Evolutionary conservation across 345 rosid genomes (phyloP).

Genomic region (Corchorus olitorius): DNA sequence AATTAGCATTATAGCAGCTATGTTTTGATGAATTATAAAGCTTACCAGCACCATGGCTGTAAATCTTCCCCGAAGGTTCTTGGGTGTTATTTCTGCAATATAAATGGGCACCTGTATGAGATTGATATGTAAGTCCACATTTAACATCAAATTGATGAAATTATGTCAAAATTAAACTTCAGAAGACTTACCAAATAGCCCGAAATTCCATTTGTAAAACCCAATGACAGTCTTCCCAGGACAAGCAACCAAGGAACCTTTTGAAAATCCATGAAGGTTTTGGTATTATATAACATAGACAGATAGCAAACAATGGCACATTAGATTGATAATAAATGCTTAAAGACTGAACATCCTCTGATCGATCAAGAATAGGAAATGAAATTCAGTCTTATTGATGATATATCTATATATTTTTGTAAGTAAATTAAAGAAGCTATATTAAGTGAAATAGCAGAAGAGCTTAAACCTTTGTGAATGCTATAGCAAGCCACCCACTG

Average conservation of each 20-base stretch:
- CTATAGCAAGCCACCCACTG: slow-evolving; percentile 44
- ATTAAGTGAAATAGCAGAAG: no score
- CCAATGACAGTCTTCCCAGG: slow-evolving; percentile 6
- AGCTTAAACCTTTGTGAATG: slow-evolving; percentile 43
- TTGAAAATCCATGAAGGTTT: neutral
- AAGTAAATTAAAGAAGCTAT: no score
- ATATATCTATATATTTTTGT: no score
- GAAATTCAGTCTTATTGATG: neutral
- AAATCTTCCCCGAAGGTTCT: slow-evolving; percentile 8
- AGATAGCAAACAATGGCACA: no score
- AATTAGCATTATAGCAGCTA: no score
- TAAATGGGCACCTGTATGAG: neutral
- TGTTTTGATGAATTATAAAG: neutral
- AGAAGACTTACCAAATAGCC: slow-evolving; percentile 5
- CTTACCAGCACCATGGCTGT: neutral
- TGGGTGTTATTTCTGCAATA: slow-evolving; percentile 7
- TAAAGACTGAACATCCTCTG: no score
- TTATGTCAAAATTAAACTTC: neutral
- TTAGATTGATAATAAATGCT: no score
- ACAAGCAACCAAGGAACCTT: slow-evolving; percentile 16
- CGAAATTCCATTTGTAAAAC: slow-evolving; percentile 11
- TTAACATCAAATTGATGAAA: neutral
- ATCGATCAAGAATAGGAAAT: neutral
- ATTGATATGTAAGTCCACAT: neutral
- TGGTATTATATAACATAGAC: no score